Base-by-base conservation (phyloP, 2,329 filamentous ascomycete species). In the Emericellopsis atlantica region DNA sequence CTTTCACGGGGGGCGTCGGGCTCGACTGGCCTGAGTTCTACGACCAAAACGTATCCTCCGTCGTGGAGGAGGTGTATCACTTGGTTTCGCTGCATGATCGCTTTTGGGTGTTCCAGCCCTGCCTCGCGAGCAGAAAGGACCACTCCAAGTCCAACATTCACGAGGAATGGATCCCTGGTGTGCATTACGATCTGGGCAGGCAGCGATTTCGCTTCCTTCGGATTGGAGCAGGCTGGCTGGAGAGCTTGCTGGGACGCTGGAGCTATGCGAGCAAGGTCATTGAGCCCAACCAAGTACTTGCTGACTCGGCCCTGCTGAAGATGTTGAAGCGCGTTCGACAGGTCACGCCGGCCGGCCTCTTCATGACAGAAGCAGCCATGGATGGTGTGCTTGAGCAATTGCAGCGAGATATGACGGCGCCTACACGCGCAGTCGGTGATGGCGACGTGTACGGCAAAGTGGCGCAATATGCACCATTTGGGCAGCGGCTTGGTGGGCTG, bases 161-260 rank as follows among this genome's bases (percentile, higher is more conserved):
- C 26, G 35, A 48, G 44, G 34, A 39, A 15, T 53, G 51, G 51
- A 44, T 53, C 21, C 51, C 51, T 1, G 51, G 51, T 2, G 45
- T 42, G 4, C 50, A 52, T 24, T 50, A 52, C 33, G 51, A 53
- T 33, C 29, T 52, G 15, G 43, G 43, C 2, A 40, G 51, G 24
- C 51, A 53, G 21, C 35, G 36, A 12, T 49, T 50, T 38, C 48
- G 46, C 16, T 43, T 49, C 29, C 36, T 49, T 5, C 43, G 45
- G 11, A 39, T 43, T 14, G 45, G 44, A 7, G 45, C 42, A 23
- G 40, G 44, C 2, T 6, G 48, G 6, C 42, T 66, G 4, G 49
- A 58, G 35, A 42, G 31, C 4, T 48, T 51, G 1, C 44, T 65
- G 21, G 44, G 48, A 0, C 51, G 50, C 15, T 65, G 43, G 42